Evolutionary conservation across 345 rosid genomes (phyloP).

Genomic region (Conringia planisiliqua): DNA sequence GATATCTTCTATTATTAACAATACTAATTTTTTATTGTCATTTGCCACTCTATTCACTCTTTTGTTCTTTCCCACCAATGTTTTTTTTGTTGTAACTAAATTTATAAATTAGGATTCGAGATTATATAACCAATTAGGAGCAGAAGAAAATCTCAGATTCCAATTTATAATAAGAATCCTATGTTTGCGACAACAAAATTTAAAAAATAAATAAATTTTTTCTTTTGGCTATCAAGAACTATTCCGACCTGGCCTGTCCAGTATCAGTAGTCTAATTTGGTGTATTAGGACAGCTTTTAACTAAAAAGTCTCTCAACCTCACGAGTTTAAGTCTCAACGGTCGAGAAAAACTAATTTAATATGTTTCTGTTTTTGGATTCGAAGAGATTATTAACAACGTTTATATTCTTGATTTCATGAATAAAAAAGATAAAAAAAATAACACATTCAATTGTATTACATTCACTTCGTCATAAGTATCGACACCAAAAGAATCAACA

Average conservation of each 20-base stretch:
- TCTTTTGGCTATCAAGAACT: background rate
- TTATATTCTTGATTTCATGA: background rate
- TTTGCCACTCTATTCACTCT: background rate
- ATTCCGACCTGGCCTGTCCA: background rate
- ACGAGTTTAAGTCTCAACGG: background rate
- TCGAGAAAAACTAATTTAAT: background rate
- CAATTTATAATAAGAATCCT: background rate
- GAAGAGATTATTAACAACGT: background rate
- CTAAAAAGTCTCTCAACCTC: background rate
- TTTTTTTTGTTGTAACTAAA: background rate
- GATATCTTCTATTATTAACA: too few relatives aligned
- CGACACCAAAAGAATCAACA: slow-evolving; percentile 21
- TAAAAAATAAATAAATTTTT: background rate
- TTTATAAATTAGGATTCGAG: too few relatives aligned
- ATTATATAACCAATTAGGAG: background rate
- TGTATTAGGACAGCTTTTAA: background rate
- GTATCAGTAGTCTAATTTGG: background rate
- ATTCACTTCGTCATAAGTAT: background rate
- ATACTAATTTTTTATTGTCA: too few relatives aligned
- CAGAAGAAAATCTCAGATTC: background rate
- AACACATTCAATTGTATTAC: background rate
- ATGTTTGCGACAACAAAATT: background rate
- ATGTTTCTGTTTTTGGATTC: background rate
- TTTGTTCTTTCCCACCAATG: background rate
- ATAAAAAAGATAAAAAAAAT: background rate